Evolutionary conservation across 1,284 basidiomycete genomes (phyloP).

Genomic region (Rhodotorula sp.): DNA sequence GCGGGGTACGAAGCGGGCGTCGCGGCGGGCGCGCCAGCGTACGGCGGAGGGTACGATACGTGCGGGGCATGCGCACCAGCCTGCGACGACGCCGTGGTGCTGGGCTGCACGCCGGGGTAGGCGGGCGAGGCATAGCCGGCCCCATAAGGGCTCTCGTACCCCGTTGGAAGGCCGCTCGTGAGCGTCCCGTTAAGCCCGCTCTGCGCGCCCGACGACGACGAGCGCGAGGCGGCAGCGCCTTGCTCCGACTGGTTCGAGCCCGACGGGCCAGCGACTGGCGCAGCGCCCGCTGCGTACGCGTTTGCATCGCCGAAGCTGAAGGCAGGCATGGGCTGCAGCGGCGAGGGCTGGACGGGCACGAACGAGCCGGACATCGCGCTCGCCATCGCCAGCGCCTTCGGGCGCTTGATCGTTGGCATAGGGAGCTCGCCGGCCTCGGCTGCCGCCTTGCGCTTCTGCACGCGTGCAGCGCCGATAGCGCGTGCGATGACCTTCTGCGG

Average conservation of each 20-base stretch:
- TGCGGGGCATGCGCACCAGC: not conserved
- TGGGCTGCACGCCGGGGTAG: not conserved
- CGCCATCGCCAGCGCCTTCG: conserved; percentile 1
- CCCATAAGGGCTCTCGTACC: conserved; percentile 17
- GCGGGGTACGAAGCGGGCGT: not conserved
- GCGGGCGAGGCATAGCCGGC: conserved; percentile 1
- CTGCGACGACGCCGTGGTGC: not conserved
- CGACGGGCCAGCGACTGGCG: not conserved
- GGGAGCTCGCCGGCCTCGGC: not conserved
- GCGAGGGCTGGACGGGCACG: conserved; percentile 13
- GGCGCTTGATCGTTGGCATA: conserved; percentile 1
- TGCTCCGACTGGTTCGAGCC: not conserved
- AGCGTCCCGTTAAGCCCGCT: conserved; percentile 11
- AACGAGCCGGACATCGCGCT: conserved; percentile 9
- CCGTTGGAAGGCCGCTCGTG: conserved; percentile 3
- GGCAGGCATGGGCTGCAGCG: conserved; percentile 20
- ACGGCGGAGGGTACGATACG: not conserved
- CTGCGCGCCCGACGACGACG: conserved; percentile 8
- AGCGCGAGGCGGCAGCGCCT: not conserved
- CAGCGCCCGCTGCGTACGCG: not conserved
- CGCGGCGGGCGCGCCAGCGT: not conserved
- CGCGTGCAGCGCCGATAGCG: conserved; percentile 28
- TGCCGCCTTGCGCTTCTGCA: conserved; percentile 30
- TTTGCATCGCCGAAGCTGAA: conserved; percentile 14
- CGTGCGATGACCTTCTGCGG: conserved; percentile 26